phyloP scores from a whole-genome alignment of 805 yeast genomes.

The Yarrowia sp. region DNA sequence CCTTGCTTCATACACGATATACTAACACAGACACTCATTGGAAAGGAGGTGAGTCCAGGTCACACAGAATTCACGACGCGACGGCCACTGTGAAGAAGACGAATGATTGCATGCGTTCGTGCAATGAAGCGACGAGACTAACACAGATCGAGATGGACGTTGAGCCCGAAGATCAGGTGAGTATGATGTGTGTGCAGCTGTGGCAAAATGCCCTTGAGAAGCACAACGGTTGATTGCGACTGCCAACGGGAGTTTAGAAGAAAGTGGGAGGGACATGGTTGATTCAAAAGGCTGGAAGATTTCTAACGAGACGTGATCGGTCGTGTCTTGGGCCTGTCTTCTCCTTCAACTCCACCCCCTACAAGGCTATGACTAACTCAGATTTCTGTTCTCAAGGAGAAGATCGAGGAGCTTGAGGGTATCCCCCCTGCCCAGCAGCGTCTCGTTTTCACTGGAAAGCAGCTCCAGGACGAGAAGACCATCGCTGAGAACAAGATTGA shows the following conservation, averaged over 20 bases:
- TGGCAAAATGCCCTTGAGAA: slow-evolving; percentile 22
- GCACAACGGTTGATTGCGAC: neutral
- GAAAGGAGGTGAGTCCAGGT: slow-evolving; percentile 58
- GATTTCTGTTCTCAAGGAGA: slow-evolving; percentile 76
- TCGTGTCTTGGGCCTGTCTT: too few species aligned
- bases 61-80: neutral
- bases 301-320: neutral
- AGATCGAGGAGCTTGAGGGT: slow-evolving; percentile 94
- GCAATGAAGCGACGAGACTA: neutral
- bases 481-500: slow-evolving; percentile 69
- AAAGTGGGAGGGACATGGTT: too few species aligned
- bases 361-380: too few species aligned
- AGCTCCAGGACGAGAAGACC: slow-evolving; percentile 80
- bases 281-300: too few species aligned
- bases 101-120: neutral
- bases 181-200: slow-evolving; percentile 34
- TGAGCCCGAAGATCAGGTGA: slow-evolving; percentile 62
- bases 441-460: slow-evolving; percentile 84
- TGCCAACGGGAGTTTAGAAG: too few species aligned
- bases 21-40: slow-evolving; percentile 59
- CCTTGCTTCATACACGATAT: neutral
- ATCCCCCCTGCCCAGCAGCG: slow-evolving; percentile 96
- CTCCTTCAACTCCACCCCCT: too few species aligned
- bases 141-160: slow-evolving; percentile 64
- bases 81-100: neutral